Evolutionary conservation across 164 flowering plant genomes (phyloP), one percentile per base, ranked within the genome.

Genomic region (Berberis vulgaris): DNA sequence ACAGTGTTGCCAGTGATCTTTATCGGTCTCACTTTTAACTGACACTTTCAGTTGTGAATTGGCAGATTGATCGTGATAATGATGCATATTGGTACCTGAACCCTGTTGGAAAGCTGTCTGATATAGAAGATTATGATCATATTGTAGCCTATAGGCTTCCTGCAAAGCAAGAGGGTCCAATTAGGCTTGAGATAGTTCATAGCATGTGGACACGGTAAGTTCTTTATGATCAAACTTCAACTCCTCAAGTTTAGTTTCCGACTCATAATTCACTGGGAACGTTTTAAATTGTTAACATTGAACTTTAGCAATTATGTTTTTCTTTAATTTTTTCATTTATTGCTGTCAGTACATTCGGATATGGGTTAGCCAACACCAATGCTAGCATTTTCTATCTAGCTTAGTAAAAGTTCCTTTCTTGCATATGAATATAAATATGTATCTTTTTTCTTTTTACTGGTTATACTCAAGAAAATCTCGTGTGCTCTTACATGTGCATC

Each of bases 81-180:
- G 61, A 62, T 63, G 80, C 91, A 63, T 86, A 68, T 71, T 80
- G 83, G 49, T 86, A 81, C 71, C 64, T 88, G 63, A 93, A 72
- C 67, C 88, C 87, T 61, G 68, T 68, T 61, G 94, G 87, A 60
- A 65, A 80, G 45, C 65, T 91, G 72, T 64, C 70, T 74, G 63
- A 67, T 6, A 81, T 95, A 58, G 88, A 87, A 71, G 92, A 95
- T 70, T 86, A 88, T 68, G 97, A 91, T 10, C 80, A 74, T 67
- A 78, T 95, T 65, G 91, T 89, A 57, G 97, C 95, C 7, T 95
- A 88, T 71, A 79, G 91, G 12, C 81, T 85, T 71, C 81, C 86
- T 53, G 74, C 76, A 58, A 77, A 59, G 8, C 74, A 58, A 2
- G 57, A 73, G 1, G 83, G 80, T 50, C 72, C 79, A 61, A 76